Evolutionary conservation across 2,329 filamentous ascomycete species (phyloP).

Genomic region (Arthrobotrys iridis): DNA sequence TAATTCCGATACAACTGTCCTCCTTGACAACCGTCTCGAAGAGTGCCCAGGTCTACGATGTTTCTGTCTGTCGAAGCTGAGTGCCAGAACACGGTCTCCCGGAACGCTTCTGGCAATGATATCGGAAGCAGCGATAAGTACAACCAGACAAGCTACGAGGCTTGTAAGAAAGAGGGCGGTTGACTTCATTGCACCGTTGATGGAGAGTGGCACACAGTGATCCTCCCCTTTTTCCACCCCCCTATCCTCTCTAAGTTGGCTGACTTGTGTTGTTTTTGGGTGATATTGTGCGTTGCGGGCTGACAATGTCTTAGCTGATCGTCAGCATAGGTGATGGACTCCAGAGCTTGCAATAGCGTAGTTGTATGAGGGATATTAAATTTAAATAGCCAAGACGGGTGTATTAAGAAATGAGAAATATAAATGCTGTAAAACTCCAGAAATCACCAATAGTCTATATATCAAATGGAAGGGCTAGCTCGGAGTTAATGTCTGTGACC

Average conservation of each 20-base stretch:
- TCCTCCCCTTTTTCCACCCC: not conserved
- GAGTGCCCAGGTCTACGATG: not conserved
- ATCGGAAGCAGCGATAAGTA: not conserved
- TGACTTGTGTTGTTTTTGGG: slow-evolving; percentile 33
- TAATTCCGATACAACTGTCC: slow-evolving; percentile 18
- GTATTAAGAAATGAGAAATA: not conserved
- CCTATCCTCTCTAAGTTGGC: too few species aligned
- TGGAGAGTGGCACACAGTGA: not conserved
- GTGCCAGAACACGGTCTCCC: slow-evolving; percentile 21
- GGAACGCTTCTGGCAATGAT: slow-evolving; percentile 6
- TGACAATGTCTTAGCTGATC: not conserved
- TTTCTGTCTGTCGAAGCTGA: slow-evolving; percentile 34
- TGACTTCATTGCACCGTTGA: slow-evolving; percentile 1
- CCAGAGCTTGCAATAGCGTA: too few species aligned
- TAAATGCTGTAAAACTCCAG: not conserved
- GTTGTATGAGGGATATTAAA: not conserved
- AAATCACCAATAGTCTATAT: not conserved
- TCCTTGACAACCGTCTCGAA: slow-evolving; percentile 12
- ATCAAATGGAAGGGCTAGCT: not conserved
- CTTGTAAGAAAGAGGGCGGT: slow-evolving; percentile 17
- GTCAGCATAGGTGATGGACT: too few species aligned
- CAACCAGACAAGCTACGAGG: not conserved
- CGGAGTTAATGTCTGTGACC: not conserved
- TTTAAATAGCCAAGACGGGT: not conserved
- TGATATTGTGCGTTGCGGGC: slow-evolving; percentile 26